These are phyloP conservation scores for Tetraselmis chui DNA, from an alignment of 139 green algal genomes.

Conservation along the genomic window DNA sequence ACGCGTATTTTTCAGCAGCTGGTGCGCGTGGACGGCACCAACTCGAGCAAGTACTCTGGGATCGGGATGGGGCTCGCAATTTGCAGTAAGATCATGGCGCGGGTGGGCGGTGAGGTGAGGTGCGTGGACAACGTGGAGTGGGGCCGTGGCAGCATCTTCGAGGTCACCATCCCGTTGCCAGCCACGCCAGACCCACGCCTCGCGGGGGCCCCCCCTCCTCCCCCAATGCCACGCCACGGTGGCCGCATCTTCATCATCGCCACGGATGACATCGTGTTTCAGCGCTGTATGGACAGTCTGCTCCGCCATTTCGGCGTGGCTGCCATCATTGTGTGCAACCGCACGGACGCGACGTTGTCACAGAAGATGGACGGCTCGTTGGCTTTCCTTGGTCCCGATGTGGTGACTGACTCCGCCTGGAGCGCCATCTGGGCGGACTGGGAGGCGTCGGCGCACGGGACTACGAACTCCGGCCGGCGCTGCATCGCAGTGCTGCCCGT, in stretches of 20 bases:
- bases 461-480: neutral
- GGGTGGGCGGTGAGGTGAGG: neutral
- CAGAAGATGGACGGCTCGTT: neutral
- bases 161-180: neutral
- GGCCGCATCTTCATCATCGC: neutral
- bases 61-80: neutral
- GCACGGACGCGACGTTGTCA: neutral
- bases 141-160: neutral
- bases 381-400: neutral
- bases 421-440: neutral
- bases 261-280: neutral
- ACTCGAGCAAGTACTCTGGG: neutral
- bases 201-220: neutral
- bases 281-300: neutral
- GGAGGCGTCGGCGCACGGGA: no score
- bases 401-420: neutral
- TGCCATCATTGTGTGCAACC: neutral
- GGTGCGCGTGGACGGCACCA: neutral
- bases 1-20: neutral
- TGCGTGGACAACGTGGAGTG: neutral
- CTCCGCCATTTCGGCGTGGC: neutral
- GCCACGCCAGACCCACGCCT: neutral
- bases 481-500: neutral
- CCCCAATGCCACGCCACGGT: neutral
- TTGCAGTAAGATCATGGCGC: neutral